Evolutionary conservation across 306 rosid genomes (phyloP), one percentile per base, ranked within the genome.

Genomic region (Cicer cuneatum): DNA sequence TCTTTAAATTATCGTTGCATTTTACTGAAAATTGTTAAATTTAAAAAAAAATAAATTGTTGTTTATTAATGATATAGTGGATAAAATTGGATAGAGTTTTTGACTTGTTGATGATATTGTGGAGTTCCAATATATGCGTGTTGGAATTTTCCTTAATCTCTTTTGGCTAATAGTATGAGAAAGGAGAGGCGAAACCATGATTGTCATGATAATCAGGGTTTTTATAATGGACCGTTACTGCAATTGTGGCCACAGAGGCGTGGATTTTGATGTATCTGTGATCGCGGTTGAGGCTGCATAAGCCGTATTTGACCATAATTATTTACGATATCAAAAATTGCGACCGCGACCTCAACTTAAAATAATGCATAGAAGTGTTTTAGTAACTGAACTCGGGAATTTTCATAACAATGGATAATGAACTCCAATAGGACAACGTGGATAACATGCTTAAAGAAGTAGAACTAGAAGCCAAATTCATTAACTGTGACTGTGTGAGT

Each of bases 21-120:
- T 60, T 48, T 53, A 7, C 18, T 41, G 35, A 8, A 8, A 35
- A 12, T 13, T 53, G 59, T 81, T 72, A 10, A 85, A 69, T 69
- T 68, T 2, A 2, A 24, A 40, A 7, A 14, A n/a, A n/a, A n/a
- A n/a, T n/a, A n/a, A 10, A 5, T 43, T 42, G 49, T 15, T 64
- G 39, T 19, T 10, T 10, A 15, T 2, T 60, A 48, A 11, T 46
- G 38, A 60, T 37, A 18, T 8, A 7, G 11, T 47, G 61, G 38
- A 8, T 54, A 0, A 2, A 2, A 66, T 56, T 54, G 4, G 47
- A 13, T 51, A 14, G 61, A 37, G n/a, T 15, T 35, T 51, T 60
- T 63, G 13, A 7, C 5, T 63, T 57, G 43, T 51, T 61, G 72
- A 37, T 49, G 43, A 68, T 62, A 49, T 49, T 52, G 21, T 40